A percentile compares a stretch with the other conserved stretches of the same genome.
Evolutionary conservation across 2,329 filamentous ascomycete genomes (phyloP).

Genomic region (Microdochium trichocladiopsis): DNA sequence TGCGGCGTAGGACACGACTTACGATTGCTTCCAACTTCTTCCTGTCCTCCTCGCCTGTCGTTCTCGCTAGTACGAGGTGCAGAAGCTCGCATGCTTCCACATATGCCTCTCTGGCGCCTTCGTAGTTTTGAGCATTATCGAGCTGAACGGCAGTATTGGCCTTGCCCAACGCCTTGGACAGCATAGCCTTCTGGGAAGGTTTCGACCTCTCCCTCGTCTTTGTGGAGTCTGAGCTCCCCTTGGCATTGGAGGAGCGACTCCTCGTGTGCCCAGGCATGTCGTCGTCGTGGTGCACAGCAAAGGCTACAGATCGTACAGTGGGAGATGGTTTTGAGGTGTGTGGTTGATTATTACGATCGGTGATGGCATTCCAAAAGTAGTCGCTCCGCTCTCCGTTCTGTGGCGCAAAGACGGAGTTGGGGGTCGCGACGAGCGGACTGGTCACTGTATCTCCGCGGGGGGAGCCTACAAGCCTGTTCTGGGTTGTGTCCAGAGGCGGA

Average conservation of each 20-base stretch:
- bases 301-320: neutral
- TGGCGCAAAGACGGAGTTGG: neutral
- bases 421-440: neutral
- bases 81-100: slow-evolving; percentile 83
- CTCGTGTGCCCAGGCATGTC: slow-evolving; percentile 34
- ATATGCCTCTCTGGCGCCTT: slow-evolving; percentile 86
- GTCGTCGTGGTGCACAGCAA: neutral
- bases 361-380: neutral
- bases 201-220: slow-evolving; percentile 26
- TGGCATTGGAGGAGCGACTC: slow-evolving; percentile 36
- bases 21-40: slow-evolving; percentile 91
- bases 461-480: neutral
- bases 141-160: slow-evolving; percentile 93
- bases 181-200: slow-evolving; percentile 85
- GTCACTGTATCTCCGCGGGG: neutral
- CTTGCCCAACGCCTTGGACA: slow-evolving; percentile 91
- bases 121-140: slow-evolving; percentile 93
- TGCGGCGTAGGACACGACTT: slow-evolving; percentile 30
- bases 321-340: neutral
- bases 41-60: slow-evolving; percentile 77
- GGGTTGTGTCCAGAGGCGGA: neutral
- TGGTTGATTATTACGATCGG: neutral
- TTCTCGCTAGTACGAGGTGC: slow-evolving; percentile 80
- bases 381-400: neutral
- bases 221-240: slow-evolving; percentile 35